Evolutionary conservation across 352 stramenopile genomes (phyloP).

Genomic region (Elongisporangium anandrum): DNA sequence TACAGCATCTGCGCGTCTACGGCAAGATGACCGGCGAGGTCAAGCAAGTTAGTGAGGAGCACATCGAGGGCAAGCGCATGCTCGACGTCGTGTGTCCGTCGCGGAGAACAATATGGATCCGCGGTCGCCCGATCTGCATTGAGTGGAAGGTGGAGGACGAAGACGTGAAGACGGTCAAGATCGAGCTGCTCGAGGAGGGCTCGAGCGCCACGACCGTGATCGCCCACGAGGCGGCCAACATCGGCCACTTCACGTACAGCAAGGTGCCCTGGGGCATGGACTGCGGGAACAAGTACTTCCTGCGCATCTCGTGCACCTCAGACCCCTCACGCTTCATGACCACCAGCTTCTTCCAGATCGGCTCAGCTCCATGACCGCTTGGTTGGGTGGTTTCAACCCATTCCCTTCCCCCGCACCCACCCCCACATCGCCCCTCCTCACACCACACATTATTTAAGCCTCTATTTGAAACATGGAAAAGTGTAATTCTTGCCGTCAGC

Average conservation of each 20-base stretch:
- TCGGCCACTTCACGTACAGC: conserved; percentile 59
- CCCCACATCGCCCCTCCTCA: background rate
- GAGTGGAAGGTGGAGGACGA: conserved; percentile 69
- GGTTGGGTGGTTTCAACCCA: background rate
- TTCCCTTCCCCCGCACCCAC: background rate
- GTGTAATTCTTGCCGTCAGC: background rate
- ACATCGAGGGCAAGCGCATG: conserved; percentile 33
- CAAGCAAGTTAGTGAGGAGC: conserved; percentile 18
- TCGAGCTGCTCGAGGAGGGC: conserved; percentile 68
- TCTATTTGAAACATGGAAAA: background rate
- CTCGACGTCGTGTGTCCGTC: conserved; percentile 36
- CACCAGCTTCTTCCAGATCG: conserved; percentile 67
- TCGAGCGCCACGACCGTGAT: conserved; percentile 66
- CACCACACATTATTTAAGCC: background rate
- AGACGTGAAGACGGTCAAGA: conserved; percentile 38
- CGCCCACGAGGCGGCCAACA: conserved; percentile 52
- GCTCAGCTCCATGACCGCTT: conserved; percentile 21
- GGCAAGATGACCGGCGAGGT: conserved; percentile 20
- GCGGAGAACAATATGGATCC: conserved; percentile 56
- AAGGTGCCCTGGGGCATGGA: conserved; percentile 85
- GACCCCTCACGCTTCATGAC: conserved; percentile 47
- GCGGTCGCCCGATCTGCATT: conserved; percentile 63
- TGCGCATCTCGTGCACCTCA: conserved; percentile 47
- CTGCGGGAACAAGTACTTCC: conserved; percentile 71
- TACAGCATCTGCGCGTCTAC: conserved; percentile 56